Evolutionary conservation across 805 yeast species (phyloP).

Genomic region (Zygosaccharomyces gambellarensis): DNA sequence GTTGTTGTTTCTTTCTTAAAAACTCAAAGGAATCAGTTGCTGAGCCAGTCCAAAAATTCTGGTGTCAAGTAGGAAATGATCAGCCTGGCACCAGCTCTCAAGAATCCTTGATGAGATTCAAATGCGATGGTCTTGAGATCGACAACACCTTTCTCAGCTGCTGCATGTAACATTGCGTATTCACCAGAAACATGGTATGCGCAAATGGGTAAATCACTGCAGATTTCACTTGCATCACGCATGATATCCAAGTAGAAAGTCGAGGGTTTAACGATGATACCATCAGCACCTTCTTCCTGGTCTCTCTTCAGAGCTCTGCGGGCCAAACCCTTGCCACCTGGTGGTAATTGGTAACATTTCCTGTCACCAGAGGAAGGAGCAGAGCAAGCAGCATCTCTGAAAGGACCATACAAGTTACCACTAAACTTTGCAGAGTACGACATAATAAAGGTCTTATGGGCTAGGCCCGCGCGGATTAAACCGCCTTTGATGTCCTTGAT

Average conservation of each 20-base stretch:
- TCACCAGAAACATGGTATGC: slow-evolving; percentile 98
- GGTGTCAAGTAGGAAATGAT: slow-evolving; percentile 93
- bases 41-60: slow-evolving; percentile 88
- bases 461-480: slow-evolving; percentile 70
- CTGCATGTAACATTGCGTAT: slow-evolving; percentile 96
- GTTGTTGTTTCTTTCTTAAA: too few relatives aligned
- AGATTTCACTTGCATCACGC: slow-evolving; percentile 78
- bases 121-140: slow-evolving; percentile 74
- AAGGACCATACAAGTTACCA: slow-evolving; percentile 92
- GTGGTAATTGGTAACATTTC: slow-evolving; percentile 86
- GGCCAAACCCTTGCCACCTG: slow-evolving; percentile 90
- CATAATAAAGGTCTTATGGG: slow-evolving; percentile 85
- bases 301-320: slow-evolving; percentile 86
- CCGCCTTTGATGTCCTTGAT: slow-evolving; percentile 77
- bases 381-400: slow-evolving; percentile 95
- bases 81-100: slow-evolving; percentile 93
- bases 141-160: slow-evolving; percentile 90
- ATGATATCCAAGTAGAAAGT: slow-evolving; percentile 91
- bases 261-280: slow-evolving; percentile 91
- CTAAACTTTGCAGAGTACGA: slow-evolving; percentile 92
- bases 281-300: slow-evolving; percentile 90
- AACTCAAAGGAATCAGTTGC: slow-evolving; percentile 1
- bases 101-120: slow-evolving; percentile 85
- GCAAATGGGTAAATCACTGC: slow-evolving; percentile 81
- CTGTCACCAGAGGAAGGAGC: slow-evolving; percentile 88